Conservation (phyloP, 2,329 filamentous ascomycete genomes). For the Fusarium lateritium region DNA sequence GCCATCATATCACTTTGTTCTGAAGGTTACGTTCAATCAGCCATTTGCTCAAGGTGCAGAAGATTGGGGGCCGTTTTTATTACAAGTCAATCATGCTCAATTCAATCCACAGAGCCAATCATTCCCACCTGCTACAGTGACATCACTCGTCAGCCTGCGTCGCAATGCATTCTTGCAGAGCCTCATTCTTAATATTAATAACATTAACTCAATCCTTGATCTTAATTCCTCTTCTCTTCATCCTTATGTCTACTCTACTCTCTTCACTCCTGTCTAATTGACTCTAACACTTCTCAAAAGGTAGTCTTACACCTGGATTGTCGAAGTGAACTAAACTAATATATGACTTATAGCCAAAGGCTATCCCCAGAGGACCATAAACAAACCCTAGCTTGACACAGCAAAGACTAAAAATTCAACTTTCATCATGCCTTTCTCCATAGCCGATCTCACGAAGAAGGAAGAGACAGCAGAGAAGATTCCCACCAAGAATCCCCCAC, state of each 20-base stretch:
- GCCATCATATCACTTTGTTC: too few species aligned
- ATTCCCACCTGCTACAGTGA: neutral
- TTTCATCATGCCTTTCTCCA: slow-evolving; percentile 12
- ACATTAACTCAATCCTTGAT: neutral
- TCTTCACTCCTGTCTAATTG: too few species aligned
- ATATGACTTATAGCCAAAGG: neutral
- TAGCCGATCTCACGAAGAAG: slow-evolving; percentile 3
- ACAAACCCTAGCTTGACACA: too few species aligned
- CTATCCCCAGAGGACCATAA: too few species aligned
- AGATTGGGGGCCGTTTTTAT: slow-evolving; percentile 10
- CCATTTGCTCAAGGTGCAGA: too few species aligned
- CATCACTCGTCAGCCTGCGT: slow-evolving; percentile 11
- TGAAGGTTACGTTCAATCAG: too few species aligned
- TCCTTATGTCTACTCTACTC: too few species aligned
- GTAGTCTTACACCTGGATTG: too few species aligned
- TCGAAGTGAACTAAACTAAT: neutral
- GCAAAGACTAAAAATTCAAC: too few species aligned
- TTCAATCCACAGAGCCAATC: neutral
- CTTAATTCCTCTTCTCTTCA: neutral
- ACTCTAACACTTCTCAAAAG: too few species aligned
- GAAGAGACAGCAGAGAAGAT: slow-evolving; percentile 16
- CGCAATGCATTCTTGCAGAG: neutral
- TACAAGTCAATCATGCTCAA: neutral
- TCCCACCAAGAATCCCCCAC: neutral
- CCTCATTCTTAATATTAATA: slow-evolving; percentile 1